phyloP scores from a whole-genome alignment of 2,329 filamentous ascomycete genomes.

The Colletotrichum echinochloae region DNA sequence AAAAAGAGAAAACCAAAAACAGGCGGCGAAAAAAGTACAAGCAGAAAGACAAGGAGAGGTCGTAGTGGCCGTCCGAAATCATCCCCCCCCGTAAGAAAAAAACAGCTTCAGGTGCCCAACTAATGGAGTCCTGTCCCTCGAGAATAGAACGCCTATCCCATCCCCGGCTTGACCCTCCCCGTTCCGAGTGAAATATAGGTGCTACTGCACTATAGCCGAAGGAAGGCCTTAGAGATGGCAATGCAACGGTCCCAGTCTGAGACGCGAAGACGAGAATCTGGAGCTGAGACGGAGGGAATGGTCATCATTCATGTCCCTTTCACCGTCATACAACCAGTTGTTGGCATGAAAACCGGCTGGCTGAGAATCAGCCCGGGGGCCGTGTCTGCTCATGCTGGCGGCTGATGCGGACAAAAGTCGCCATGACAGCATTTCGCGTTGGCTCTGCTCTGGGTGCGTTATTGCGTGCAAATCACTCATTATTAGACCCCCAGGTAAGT shows the following conservation, averaged over 20 bases:
- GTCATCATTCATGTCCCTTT: constrained; percentile 6
- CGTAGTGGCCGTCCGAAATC: background rate
- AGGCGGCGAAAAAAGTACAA: constrained; percentile 28
- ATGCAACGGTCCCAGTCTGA: background rate
- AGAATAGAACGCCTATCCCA: constrained; percentile 11
- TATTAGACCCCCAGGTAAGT: constrained; percentile 20
- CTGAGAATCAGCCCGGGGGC: background rate
- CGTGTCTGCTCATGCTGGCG: background rate
- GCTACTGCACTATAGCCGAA: constrained; percentile 4
- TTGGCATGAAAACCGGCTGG: constrained; percentile 3
- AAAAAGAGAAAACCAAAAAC: constrained; percentile 34
- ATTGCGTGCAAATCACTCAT: constrained; percentile 38
- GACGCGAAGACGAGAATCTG: constrained; percentile 4
- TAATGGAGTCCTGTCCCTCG: background rate
- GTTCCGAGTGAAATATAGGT: constrained; percentile 25
- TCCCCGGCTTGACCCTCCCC: background rate
- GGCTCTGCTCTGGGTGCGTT: constrained; percentile 3
- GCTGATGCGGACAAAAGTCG: constrained; percentile 4
- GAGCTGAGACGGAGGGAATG: background rate
- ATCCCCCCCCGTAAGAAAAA: background rate
- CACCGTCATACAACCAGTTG: constrained; percentile 12
- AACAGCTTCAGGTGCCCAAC: background rate
- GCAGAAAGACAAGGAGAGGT: constrained; percentile 17
- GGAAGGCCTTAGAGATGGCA: constrained; percentile 1
- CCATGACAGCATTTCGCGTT: background rate